These are phyloP conservation scores for Dryas integrifolia DNA, from an alignment of 331 rosid genomes.

Conservation along the genomic window DNA sequence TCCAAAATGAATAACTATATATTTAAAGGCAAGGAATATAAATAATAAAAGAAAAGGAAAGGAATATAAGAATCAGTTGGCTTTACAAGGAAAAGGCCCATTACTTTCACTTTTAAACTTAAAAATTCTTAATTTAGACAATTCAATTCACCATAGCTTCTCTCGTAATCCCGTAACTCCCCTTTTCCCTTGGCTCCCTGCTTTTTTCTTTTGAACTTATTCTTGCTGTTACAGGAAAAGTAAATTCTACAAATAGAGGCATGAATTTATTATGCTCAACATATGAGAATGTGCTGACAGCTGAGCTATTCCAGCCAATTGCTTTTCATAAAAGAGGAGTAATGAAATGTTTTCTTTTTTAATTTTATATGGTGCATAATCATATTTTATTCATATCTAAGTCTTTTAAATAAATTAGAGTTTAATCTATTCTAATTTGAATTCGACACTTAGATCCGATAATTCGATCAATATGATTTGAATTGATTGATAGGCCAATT, in stretches of 20 bases:
- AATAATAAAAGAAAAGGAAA: not conserved
- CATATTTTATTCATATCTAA: no score
- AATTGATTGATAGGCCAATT: no score
- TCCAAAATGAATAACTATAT: conserved; percentile 20
- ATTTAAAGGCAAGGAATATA: not conserved
- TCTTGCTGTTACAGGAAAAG: conserved; percentile 36
- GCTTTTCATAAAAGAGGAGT: no score
- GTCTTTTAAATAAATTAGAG: no score
- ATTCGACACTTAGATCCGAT: no score
- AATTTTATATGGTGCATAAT: no score
- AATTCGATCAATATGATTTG: no score
- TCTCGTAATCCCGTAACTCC: conserved; percentile 19
- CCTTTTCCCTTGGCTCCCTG: conserved; percentile 6
- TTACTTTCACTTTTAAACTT: conserved; percentile 30
- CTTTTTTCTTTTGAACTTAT: conserved; percentile 55
- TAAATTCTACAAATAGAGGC: conserved; percentile 30
- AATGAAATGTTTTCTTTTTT: no score
- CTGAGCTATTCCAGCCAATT: no score
- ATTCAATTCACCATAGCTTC: conserved; percentile 26
- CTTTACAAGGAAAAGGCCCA: conserved; percentile 40
- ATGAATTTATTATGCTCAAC: conserved; percentile 30
- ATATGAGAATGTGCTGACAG: conserved; percentile 6
- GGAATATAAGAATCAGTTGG: conserved; percentile 54
- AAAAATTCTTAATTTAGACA: conserved; percentile 21
- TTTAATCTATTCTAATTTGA: no score